Evolutionary conservation across 163 green algal genomes (phyloP), one percentile per base, ranked within the genome.

Genomic region (Prototheca wickerhamii): DNA sequence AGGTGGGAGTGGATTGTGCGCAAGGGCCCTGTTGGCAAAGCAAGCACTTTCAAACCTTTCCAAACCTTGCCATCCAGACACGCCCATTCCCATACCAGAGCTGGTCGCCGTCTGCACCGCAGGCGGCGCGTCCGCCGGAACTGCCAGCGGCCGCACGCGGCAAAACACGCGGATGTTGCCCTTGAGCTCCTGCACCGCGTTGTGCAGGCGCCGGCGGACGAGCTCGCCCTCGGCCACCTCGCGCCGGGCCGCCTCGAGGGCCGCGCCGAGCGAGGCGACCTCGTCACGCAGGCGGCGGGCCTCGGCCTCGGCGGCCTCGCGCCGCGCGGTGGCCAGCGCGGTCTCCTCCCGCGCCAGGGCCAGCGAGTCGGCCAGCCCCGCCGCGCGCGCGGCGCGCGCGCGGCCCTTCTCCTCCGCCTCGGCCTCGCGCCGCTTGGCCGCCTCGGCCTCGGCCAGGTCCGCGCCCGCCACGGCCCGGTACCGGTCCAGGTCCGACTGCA

Each of bases 161-260:
- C 86, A 95, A 75, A 93, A 96, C 0, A 96, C 89, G 23, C 89
- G 79, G 77, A 96, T 96, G 72, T 81, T 87, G 59, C 89, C 90
- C 40, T 86, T 85, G 20, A 97, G 75, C 70, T 97, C 90, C 75
- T 95, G 79, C 37, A 94, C 76, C 50, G 79, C 70, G 73, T 91
- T 92, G 71, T 92, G 89, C 30, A 90, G 77, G 42, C 68, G 64
- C 17, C 70, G 63, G 75, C 77, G 75, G n/a, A 63, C 58, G 25
- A 75, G 54, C 58, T 88, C 33, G 35, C 40, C 31, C 53, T 37
- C 15, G 15, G 21, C 53, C 20, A 42, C 23, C 37, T 29, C 4
- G 46, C 80, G 37, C 52, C 75, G 46, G 21, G 70, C 64, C 30
- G 59, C 43, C 34, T 28, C 34, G 5, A 79, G 55, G 46, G 68